Base-by-base conservation (phyloP, 2,329 filamentous ascomycete species). In the Hymenoscyphus infarciens region DNA sequence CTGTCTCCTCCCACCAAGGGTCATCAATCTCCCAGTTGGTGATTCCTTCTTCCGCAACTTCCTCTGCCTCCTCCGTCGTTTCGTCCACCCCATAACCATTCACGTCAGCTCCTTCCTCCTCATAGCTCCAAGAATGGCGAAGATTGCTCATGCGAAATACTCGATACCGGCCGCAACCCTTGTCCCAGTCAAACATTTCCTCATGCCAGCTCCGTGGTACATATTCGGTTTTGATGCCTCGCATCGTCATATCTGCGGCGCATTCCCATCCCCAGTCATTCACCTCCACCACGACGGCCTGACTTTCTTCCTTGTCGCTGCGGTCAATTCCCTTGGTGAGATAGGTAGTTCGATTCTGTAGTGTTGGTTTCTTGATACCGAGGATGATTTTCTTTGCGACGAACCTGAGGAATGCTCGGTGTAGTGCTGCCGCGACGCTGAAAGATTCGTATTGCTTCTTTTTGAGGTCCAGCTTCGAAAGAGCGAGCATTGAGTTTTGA, bases 141-240 rank as follows among this genome's bases (percentile, higher is more conserved):
- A 52, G 45, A n/a, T 52, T 52, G 45, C 45, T 52, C 45, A 52
- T 25, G 11, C n/a, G 19, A 52, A 52, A 52, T 13, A 52, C 45
- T 10, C 45, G 45, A 10, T 52, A 52, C 19, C 45, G 45, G 19
- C 19, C 7, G 19, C 11, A 52, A 25, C 19, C 11, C 45, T 22
- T 13, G 13, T 52, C 19, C 13, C 19, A 11, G 45, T 52, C 45
- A 10, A 52, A 25, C 45, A 25, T 5, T 52, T 52, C 45, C 45
- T 52, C 45, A 2, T 22, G 8, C 45, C 45, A 52, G 45, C 19
- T 52, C 22, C 45, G 25, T 10, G 19, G n/a, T 25, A 11, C 45
- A 25, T 52, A 22, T 22, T 52, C 8, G 5, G 19, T 52, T 52
- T 52, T 52, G 45, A 52, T 52, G n/a, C 45, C 45, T 22, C 22